Percentiles rank a stretch among this genome's conserved stretches.
Conservation (phyloP, 169 alveolate genomes). For the Cyclospora cayetanensis region DNA sequence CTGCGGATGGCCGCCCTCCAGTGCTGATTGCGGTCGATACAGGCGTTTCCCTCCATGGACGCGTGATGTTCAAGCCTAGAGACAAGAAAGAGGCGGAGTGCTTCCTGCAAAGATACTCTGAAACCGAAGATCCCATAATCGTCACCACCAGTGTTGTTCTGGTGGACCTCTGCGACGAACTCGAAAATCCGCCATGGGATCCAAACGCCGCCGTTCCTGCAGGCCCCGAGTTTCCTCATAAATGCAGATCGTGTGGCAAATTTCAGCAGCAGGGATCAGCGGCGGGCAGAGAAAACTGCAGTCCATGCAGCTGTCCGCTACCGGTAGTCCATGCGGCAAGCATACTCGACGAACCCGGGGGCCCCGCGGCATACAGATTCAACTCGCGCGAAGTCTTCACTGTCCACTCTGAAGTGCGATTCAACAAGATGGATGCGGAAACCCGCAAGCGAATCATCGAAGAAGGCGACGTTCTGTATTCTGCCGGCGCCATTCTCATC, state of each 20-base stretch:
- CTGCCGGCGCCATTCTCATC: slow-evolving; percentile 50
- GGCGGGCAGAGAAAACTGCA: not conserved
- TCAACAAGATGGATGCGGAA: not conserved
- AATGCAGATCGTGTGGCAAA: slow-evolving; percentile 30
- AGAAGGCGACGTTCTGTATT: slow-evolving; percentile 57
- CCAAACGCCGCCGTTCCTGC: slow-evolving; percentile 52
- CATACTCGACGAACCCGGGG: slow-evolving; percentile 3
- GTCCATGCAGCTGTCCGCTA: slow-evolving; percentile 13
- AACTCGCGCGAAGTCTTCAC: slow-evolving; percentile 28
- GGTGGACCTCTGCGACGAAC: not conserved
- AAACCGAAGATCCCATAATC: slow-evolving; percentile 18
- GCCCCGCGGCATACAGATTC: slow-evolving; percentile 9
- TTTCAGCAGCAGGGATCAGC: not conserved
- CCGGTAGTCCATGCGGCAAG: slow-evolving; percentile 56
- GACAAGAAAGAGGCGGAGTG: slow-evolving; percentile 50
- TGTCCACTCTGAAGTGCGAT: not conserved
- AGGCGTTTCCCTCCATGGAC: slow-evolving; percentile 1
- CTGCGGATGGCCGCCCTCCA: slow-evolving; percentile 58
- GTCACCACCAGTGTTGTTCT: slow-evolving; percentile 51
- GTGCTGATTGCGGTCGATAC: slow-evolving; percentile 63
- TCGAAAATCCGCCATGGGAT: slow-evolving; percentile 30
- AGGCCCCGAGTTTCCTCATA: not conserved
- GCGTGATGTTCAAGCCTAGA: slow-evolving; percentile 47
- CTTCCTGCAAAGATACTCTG: slow-evolving; percentile 47
- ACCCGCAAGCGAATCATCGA: slow-evolving; percentile 28